These are phyloP conservation scores for Petunia axillaris DNA, from an alignment of 257 asterid genomes.

Conservation along the genomic window DNA sequence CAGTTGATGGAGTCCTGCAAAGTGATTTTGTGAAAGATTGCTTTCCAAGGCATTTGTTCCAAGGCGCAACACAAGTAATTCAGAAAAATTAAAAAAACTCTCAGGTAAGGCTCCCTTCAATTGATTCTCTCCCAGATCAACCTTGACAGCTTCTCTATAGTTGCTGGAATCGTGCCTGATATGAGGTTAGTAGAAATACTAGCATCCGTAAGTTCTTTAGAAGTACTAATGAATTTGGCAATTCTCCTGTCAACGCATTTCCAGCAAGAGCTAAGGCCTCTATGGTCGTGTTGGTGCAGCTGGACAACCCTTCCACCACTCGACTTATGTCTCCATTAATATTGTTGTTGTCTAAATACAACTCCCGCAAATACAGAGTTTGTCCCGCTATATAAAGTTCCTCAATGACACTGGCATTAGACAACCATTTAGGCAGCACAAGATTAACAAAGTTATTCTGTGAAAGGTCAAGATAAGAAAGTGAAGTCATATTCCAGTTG, in stretches of 20 bases:
- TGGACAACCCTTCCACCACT: not conserved
- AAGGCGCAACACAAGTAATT: not conserved
- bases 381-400: slow-evolving; percentile 1
- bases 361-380: not conserved
- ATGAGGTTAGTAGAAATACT: not conserved
- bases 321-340: not conserved
- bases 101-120: slow-evolving; percentile 18
- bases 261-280: not conserved
- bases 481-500: slow-evolving; percentile 17
- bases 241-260: slow-evolving; percentile 8
- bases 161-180: slow-evolving; percentile 10
- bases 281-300: not conserved
- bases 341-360: not conserved
- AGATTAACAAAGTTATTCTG: slow-evolving; percentile 25
- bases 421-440: slow-evolving; percentile 29
- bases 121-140: slow-evolving; percentile 3
- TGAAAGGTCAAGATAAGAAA: slow-evolving; percentile 27
- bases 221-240: slow-evolving; percentile 3
- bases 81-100: not conserved
- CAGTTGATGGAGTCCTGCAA: slow-evolving; percentile 28
- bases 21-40: slow-evolving; percentile 27
- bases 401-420: slow-evolving; percentile 21
- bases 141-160: slow-evolving; percentile 11
- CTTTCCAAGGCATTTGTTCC: slow-evolving; percentile 19
- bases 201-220: not conserved